Percentiles rank a stretch among this genome's conserved stretches.
Conservation (phyloP, 2,329 filamentous ascomycete genomes). For the Talaromyces sp. region DNA sequence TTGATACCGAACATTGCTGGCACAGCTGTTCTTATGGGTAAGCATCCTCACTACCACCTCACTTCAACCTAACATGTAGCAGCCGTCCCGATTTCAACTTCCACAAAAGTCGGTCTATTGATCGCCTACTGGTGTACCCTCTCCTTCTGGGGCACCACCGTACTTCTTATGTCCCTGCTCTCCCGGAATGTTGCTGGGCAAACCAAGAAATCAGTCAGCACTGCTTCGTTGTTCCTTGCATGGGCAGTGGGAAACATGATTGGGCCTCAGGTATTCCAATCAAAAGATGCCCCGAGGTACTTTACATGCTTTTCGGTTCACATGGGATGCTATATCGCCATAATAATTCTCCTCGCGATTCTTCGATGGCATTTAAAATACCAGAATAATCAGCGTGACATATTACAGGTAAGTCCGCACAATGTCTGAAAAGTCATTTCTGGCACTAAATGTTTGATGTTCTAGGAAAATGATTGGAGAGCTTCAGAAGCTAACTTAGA, state of each 20-base stretch:
- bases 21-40: constrained; percentile 1
- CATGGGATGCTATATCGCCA: constrained; percentile 3
- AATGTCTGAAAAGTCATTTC: not conserved
- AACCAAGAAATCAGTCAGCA: constrained; percentile 8
- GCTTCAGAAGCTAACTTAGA: constrained; percentile 5
- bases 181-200: constrained; percentile 12
- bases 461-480: constrained; percentile 8
- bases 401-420: constrained; percentile 4
- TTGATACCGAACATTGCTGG: constrained; percentile 5
- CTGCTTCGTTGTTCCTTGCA: constrained; percentile 5
- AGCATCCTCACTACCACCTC: not conserved
- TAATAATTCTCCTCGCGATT: constrained; percentile 4
- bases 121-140: constrained; percentile 8
- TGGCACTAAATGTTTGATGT: not conserved
- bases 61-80: not conserved
- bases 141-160: constrained; percentile 3
- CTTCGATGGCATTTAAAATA: constrained; percentile 3
- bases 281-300: constrained; percentile 1
- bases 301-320: constrained; percentile 5
- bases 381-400: constrained; percentile 2
- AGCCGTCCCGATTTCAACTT: constrained; percentile 2
- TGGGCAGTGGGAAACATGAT: constrained; percentile 12
- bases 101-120: not conserved
- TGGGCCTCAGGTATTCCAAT: constrained; percentile 6
- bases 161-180: constrained; percentile 5